These are phyloP conservation scores for Raphidocelis subcapitata DNA, from an alignment of 139 green algal species.

Conservation along the genomic window DNA sequence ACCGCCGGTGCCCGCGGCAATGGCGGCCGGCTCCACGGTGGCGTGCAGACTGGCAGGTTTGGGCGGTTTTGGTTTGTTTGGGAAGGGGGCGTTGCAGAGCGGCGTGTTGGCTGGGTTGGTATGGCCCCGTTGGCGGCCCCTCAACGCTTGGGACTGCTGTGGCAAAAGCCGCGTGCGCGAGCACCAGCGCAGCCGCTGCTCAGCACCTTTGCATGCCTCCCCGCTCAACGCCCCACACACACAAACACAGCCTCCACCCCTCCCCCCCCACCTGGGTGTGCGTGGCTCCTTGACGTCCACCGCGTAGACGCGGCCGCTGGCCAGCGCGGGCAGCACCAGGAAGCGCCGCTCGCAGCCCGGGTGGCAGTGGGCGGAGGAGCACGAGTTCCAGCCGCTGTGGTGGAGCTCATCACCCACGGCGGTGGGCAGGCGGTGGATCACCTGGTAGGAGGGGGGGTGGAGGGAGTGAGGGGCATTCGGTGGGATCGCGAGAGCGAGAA, in stretches of 20 bases:
- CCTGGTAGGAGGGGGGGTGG: slow-evolving; percentile 33
- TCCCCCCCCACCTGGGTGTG: slow-evolving; percentile 11
- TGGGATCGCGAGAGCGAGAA: background rate
- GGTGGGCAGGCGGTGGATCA: slow-evolving; percentile 73
- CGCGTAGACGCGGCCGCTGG: slow-evolving; percentile 31
- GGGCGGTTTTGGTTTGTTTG: too few relatives aligned
- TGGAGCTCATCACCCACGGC: slow-evolving; percentile 81
- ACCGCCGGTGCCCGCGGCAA: slow-evolving; percentile 43
- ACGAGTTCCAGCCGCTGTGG: slow-evolving; percentile 82
- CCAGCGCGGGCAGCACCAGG: slow-evolving; percentile 62
- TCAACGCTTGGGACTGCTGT: too few relatives aligned
- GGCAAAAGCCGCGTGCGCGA: too few relatives aligned
- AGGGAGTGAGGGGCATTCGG: background rate
- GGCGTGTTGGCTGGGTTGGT: too few relatives aligned
- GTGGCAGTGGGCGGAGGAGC: slow-evolving; percentile 69
- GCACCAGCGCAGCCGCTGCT: too few relatives aligned
- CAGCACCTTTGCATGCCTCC: too few relatives aligned
- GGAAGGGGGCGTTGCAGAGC: too few relatives aligned
- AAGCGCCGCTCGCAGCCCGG: slow-evolving; percentile 39
- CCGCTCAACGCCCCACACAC: too few relatives aligned
- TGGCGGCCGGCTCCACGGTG: slow-evolving; percentile 55
- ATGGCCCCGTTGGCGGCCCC: too few relatives aligned
- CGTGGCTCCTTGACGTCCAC: slow-evolving; percentile 13
- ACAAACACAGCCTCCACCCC: too few relatives aligned
- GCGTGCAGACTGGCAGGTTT: slow-evolving; percentile 36